Evolutionary conservation across 2,329 filamentous ascomycete species (phyloP).

Genomic region (Microdochium paspali): DNA sequence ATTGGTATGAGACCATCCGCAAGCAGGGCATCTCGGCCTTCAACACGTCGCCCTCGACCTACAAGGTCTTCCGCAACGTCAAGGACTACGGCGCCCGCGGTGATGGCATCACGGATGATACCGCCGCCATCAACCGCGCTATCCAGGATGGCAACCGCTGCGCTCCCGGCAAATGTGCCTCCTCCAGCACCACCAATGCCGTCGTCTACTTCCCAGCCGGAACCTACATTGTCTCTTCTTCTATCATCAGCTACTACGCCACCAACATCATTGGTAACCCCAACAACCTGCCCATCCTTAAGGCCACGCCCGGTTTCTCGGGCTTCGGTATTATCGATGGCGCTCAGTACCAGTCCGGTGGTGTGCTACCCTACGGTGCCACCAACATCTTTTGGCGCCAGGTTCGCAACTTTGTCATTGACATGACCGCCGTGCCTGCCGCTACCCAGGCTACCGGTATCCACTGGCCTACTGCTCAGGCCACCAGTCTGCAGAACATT

Average conservation of each 20-base stretch:
- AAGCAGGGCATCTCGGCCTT: slow-evolving; percentile 23
- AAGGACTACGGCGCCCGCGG: slow-evolving; percentile 25
- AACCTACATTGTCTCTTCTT: slow-evolving; percentile 62
- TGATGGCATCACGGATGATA: slow-evolving; percentile 7
- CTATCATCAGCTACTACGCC: slow-evolving; percentile 69
- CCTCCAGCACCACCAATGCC: slow-evolving; percentile 16
- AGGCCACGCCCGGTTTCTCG: slow-evolving; percentile 38
- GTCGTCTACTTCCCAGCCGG: slow-evolving; percentile 29
- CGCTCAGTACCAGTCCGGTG: slow-evolving; percentile 31
- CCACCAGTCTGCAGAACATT: slow-evolving; percentile 49
- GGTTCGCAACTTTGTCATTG: slow-evolving; percentile 46
- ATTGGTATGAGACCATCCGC: slow-evolving; percentile 22
- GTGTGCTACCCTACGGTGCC: slow-evolving; percentile 34
- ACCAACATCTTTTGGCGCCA: slow-evolving; percentile 54
- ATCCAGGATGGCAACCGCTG: slow-evolving; percentile 18
- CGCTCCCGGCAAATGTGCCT: slow-evolving; percentile 14
- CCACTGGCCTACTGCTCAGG: slow-evolving; percentile 62
- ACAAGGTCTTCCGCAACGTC: slow-evolving; percentile 25
- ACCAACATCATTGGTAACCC: slow-evolving; percentile 53
- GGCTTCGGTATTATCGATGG: slow-evolving; percentile 37
- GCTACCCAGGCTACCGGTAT: slow-evolving; percentile 40
- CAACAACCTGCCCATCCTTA: slow-evolving; percentile 37
- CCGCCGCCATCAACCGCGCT: slow-evolving; percentile 5
- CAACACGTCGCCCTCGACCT: slow-evolving; percentile 17
- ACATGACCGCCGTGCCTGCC: slow-evolving; percentile 39